Percentiles rank a stretch among this genome's conserved stretches.
These are phyloP conservation scores for Acanthamoeba royreba DNA, from an alignment of 208 protist genomes.

Conservation along the genomic window DNA sequence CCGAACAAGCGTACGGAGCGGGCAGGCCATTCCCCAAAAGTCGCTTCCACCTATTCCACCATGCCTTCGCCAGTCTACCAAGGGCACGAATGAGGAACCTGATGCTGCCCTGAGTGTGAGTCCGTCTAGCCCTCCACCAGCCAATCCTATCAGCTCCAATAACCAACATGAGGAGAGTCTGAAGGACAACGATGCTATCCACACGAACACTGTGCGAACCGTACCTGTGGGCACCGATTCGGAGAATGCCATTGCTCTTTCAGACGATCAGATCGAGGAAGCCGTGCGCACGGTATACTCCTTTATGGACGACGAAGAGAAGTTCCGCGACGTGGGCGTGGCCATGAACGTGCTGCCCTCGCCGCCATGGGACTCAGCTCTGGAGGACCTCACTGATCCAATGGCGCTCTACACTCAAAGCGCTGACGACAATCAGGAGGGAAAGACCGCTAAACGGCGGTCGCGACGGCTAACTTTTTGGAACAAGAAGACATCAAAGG, in stretches of 20 bases:
- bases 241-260: background rate
- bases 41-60: background rate
- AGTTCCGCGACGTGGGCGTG: slow-evolving; percentile 12
- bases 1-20: background rate
- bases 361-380: slow-evolving; percentile 11
- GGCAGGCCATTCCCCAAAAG: background rate
- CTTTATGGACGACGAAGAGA: slow-evolving; percentile 35
- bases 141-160: too few species aligned
- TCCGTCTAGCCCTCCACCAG: background rate
- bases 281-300: background rate
- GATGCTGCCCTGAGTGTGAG: background rate
- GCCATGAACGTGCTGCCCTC: slow-evolving; percentile 45
- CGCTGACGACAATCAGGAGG: background rate
- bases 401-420: background rate
- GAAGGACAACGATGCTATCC: too few species aligned
- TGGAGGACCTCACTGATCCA: background rate
- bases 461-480: background rate
- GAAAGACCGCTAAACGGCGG: background rate
- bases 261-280: background rate
- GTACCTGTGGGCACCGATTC: too few species aligned
- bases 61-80: background rate
- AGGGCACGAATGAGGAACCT: background rate
- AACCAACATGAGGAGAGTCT: too few species aligned
- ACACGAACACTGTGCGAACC: background rate
- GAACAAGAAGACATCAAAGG: background rate